Evolutionary conservation across 306 rosid species (phyloP).

Genomic region (Lithocarpus polystachyus): DNA sequence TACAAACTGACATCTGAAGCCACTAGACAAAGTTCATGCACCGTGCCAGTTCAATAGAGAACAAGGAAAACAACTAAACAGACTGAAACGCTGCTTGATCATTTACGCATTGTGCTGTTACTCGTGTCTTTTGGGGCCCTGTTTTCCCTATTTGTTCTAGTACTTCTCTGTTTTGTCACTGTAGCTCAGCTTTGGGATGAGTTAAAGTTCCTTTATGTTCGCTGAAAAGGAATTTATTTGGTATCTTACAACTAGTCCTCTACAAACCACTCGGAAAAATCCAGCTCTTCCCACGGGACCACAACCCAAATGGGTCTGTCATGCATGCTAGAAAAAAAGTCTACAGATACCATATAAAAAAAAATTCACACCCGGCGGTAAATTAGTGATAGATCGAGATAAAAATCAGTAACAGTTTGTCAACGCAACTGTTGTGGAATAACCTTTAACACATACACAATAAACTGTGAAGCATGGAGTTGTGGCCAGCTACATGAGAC

Average conservation of each 20-base stretch:
- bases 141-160: background rate
- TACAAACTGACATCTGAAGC: background rate
- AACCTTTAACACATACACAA: background rate
- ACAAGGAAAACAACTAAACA: background rate
- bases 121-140: slow-evolving; percentile 1
- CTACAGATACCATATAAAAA: too few species aligned
- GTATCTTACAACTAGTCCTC: slow-evolving; percentile 22
- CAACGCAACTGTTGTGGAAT: too few species aligned
- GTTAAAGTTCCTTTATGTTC: slow-evolving; percentile 43
- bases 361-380: too few species aligned
- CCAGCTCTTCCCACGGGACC: slow-evolving; percentile 12
- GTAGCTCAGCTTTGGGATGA: slow-evolving; percentile 37
- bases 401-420: too few species aligned
- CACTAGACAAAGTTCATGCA: background rate
- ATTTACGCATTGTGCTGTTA: background rate
- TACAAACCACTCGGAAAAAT: slow-evolving; percentile 28
- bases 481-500: background rate
- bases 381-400: background rate
- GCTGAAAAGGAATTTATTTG: slow-evolving; percentile 32
- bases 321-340: too few species aligned
- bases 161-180: slow-evolving; percentile 35
- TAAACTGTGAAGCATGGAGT: background rate
- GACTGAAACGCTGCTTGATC: background rate
- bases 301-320: background rate
- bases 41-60: background rate